Evolutionary conservation across 2,329 filamentous ascomycete species (phyloP).

Genomic region (Coccinonectria pachysandricola): DNA sequence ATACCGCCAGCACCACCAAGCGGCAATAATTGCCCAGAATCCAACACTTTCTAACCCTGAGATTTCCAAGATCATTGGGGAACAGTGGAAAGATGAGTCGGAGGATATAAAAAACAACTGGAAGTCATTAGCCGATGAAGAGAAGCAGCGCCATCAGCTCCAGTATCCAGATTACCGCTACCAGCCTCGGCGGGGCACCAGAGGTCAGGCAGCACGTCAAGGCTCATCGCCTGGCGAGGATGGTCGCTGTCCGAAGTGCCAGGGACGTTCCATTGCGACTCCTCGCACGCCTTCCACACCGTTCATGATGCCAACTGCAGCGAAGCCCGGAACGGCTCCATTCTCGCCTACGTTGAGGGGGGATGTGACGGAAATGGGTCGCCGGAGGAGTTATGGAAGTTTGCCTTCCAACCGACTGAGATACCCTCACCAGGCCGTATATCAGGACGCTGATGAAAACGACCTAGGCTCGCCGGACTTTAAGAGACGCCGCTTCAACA

Average conservation of each 20-base stretch:
- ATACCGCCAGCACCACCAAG: slow-evolving; percentile 88
- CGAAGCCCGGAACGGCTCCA: slow-evolving; percentile 14
- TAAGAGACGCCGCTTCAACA: slow-evolving; percentile 54
- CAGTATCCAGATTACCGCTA: slow-evolving; percentile 94
- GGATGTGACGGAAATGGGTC: slow-evolving; percentile 15
- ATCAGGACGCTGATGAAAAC: slow-evolving; percentile 26
- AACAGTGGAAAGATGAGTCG: slow-evolving; percentile 75
- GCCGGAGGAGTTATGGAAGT: slow-evolving; percentile 19
- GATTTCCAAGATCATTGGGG: slow-evolving; percentile 93
- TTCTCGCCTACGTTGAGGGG: slow-evolving; percentile 12
- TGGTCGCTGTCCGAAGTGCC: slow-evolving; percentile 58
- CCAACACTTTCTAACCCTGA: slow-evolving; percentile 91
- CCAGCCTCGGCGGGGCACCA: slow-evolving; percentile 61
- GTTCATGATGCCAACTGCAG: slow-evolving; percentile 26
- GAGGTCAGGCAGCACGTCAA: slow-evolving; percentile 21
- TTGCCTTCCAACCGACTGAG: slow-evolving; percentile 14
- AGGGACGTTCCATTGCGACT: slow-evolving; percentile 55
- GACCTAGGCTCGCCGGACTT: slow-evolving; percentile 37
- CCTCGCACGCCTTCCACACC: slow-evolving; percentile 48
- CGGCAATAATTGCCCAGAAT: slow-evolving; percentile 66
- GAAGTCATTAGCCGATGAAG: slow-evolving; percentile 85
- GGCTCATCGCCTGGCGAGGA: slow-evolving; percentile 33
- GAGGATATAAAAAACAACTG: slow-evolving; percentile 70
- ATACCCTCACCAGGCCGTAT: slow-evolving; percentile 12
- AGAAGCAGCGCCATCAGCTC: slow-evolving; percentile 79